Evolutionary conservation across 83 land plant species (phyloP).

Genomic region (Isoetes engelmannii): DNA sequence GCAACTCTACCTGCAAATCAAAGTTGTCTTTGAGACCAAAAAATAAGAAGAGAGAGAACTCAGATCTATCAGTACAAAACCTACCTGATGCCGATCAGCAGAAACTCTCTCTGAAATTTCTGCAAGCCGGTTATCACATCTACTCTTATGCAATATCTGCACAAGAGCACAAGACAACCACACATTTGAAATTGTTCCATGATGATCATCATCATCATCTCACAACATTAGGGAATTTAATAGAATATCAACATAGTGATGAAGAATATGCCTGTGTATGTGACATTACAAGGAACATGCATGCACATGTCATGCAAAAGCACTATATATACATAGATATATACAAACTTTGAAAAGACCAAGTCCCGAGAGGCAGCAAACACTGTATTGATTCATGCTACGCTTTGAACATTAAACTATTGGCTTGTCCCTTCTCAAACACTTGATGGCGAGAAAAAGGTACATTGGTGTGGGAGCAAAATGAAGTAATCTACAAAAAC

Average conservation of each 20-base stretch:
- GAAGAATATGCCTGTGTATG: not conserved
- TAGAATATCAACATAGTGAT: not conserved
- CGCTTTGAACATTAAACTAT: no score
- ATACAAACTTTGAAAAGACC: no score
- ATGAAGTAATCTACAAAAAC: no score
- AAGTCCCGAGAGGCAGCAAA: no score
- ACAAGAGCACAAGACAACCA: slow-evolving; percentile 8
- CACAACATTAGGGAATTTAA: not conserved
- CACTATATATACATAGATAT: no score
- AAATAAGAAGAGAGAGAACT: no score
- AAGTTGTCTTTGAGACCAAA: no score
- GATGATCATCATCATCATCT: not conserved
- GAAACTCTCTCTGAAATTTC: slow-evolving; percentile 21
- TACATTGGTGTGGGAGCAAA: no score
- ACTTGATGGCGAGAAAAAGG: no score
- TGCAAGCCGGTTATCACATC: slow-evolving; percentile 22
- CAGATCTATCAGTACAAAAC: no score
- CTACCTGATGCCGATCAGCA: not conserved
- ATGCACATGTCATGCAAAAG: not conserved
- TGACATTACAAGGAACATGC: not conserved
- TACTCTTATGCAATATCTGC: slow-evolving; percentile 23
- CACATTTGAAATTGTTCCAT: not conserved
- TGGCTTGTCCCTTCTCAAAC: no score
- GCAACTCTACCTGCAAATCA: slow-evolving; percentile 56
- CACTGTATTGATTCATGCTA: no score